A percentile compares a stretch with the other conserved stretches of the same genome.
Conservation (phyloP, 2,329 filamentous ascomycete species). For the Remersonia thermophila region DNA sequence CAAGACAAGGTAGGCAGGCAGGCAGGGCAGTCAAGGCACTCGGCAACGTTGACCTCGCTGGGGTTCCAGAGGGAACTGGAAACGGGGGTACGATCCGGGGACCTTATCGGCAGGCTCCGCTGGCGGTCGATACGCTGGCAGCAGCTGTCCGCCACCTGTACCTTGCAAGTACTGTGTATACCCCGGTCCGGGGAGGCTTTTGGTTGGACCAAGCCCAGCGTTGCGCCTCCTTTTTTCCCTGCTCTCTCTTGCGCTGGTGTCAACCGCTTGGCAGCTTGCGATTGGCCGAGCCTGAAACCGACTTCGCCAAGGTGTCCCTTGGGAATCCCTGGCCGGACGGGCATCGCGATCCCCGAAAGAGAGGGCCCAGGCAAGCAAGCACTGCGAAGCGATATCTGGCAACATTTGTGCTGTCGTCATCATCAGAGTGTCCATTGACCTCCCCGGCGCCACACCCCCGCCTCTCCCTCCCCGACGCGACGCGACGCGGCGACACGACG, state of each 20-base stretch:
- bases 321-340: neutral
- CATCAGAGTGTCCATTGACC: slow-evolving; percentile 17
- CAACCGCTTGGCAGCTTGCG: too few relatives aligned
- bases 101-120: slow-evolving; percentile 9
- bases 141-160: slow-evolving; percentile 6
- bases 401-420: slow-evolving; percentile 1
- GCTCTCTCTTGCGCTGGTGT: too few relatives aligned
- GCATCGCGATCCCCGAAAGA: too few relatives aligned
- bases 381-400: neutral
- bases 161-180: slow-evolving; percentile 8
- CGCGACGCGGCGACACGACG: slow-evolving; percentile 4
- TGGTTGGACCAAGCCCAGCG: slow-evolving; percentile 15
- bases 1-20: slow-evolving; percentile 13
- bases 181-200: neutral
- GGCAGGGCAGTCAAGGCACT: slow-evolving; percentile 10
- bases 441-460: too few relatives aligned
- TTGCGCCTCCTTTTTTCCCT: slow-evolving; percentile 5
- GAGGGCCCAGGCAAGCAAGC: too few relatives aligned
- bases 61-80: neutral
- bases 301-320: too few relatives aligned
- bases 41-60: neutral
- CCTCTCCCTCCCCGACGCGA: slow-evolving; percentile 5
- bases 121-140: slow-evolving; percentile 2
- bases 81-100: slow-evolving; percentile 5
- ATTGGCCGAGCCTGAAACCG: too few relatives aligned